Evolutionary conservation across 2,329 filamentous ascomycete species (phyloP).

Genomic region (Calonectria honghensis): DNA sequence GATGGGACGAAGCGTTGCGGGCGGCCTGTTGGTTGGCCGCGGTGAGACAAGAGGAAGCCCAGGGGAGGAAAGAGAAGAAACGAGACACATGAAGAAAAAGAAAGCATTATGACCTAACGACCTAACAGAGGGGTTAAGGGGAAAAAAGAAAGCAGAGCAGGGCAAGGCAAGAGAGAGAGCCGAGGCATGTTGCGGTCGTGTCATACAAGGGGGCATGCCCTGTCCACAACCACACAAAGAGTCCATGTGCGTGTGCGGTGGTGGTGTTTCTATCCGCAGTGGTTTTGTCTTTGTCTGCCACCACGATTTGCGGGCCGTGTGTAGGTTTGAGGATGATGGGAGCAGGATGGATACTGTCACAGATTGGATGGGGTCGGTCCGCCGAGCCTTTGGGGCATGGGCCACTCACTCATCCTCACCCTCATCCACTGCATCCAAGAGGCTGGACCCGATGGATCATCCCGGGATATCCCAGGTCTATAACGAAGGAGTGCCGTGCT

Average conservation of each 20-base stretch:
- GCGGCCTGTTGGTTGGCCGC: constrained; percentile 29
- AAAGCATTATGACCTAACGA: neutral
- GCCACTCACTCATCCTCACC: neutral
- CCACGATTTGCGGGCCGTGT: neutral
- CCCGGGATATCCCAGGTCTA: constrained; percentile 33
- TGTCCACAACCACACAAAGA: constrained; percentile 32
- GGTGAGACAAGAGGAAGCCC: neutral
- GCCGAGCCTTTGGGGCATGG: constrained; percentile 23
- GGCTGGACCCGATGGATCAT: constrained; percentile 24
- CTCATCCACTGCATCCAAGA: constrained; percentile 12
- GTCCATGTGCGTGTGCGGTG: neutral
- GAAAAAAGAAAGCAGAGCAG: constrained; percentile 35
- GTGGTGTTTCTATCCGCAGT: neutral
- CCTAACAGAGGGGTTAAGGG: constrained; percentile 8
- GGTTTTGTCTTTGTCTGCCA: neutral
- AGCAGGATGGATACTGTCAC: constrained; percentile 21
- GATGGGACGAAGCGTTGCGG: constrained; percentile 28
- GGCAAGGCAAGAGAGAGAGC: constrained; percentile 11
- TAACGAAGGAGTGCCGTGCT: constrained; percentile 11
- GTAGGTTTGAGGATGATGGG: constrained; percentile 22
- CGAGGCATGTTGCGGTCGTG: constrained; percentile 20
- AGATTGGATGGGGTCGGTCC: constrained; percentile 24
- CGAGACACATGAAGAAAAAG: constrained; percentile 8
- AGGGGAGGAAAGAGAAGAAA: constrained; percentile 2
- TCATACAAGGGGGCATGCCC: constrained; percentile 33